These are phyloP conservation scores for Kwoniella mangroviensis DNA, from an alignment of 768 basidiomycete genomes.

Conservation along the genomic window DNA sequence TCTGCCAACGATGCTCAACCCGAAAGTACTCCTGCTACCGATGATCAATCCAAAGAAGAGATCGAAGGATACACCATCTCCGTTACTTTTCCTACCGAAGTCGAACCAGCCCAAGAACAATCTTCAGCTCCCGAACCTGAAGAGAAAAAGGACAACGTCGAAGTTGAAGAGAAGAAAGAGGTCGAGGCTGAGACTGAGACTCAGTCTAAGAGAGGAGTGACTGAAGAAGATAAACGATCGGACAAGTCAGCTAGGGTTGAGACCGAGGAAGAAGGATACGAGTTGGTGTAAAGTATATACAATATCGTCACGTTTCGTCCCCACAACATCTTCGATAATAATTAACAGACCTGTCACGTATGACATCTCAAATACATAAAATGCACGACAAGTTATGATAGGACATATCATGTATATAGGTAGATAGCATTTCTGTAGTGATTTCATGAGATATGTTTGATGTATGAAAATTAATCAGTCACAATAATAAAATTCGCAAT, in stretches of 20 bases:
- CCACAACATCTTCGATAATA: too few relatives aligned
- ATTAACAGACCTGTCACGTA: background rate
- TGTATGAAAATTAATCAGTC: background rate
- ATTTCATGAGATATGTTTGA: background rate
- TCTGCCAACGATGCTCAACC: background rate
- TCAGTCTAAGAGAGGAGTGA: background rate
- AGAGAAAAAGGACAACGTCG: slow-evolving; percentile 6
- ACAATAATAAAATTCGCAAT: background rate
- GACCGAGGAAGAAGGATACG: slow-evolving; percentile 26
- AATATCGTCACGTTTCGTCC: too few relatives aligned
- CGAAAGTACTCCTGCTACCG: background rate
- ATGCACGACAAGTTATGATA: background rate
- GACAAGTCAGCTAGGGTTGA: slow-evolving; percentile 19
- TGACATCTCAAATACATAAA: too few relatives aligned
- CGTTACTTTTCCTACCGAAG: slow-evolving; percentile 15
- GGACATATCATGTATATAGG: background rate
- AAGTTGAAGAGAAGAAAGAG: slow-evolving; percentile 2
- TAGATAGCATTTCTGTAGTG: background rate
- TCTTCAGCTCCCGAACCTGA: slow-evolving; percentile 7
- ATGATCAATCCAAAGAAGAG: background rate
- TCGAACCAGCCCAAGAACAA: background rate
- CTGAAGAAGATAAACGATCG: slow-evolving; percentile 10
- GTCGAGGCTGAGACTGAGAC: background rate
- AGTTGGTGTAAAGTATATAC: slow-evolving; percentile 8
- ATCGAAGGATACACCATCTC: slow-evolving; percentile 16